Evolutionary conservation across 1,139 yeast species (phyloP).

Genomic region (Groenewaldozyma sp.): DNA sequence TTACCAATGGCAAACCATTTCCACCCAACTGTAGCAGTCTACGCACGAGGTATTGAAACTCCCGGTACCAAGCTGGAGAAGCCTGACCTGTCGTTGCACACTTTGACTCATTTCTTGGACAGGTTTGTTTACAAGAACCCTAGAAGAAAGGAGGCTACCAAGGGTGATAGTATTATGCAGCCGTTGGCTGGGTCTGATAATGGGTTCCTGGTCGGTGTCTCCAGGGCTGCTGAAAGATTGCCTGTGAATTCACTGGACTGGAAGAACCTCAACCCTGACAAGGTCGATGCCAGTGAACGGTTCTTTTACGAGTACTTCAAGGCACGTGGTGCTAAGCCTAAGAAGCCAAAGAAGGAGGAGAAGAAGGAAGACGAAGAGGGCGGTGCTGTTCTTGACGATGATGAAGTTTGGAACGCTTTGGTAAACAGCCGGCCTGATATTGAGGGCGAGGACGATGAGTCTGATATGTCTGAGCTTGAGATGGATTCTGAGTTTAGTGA

Average conservation of each 20-base stretch:
- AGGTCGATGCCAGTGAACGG: slow-evolving; percentile 77
- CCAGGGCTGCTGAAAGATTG: slow-evolving; percentile 29
- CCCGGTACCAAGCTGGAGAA: slow-evolving; percentile 41
- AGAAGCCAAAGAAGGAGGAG: slow-evolving; percentile 15
- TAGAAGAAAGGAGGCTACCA: slow-evolving; percentile 57
- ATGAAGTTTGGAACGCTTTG: slow-evolving; percentile 81
- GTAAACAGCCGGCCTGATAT: slow-evolving; percentile 79
- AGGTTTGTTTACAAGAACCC: slow-evolving; percentile 93
- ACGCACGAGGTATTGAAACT: slow-evolving; percentile 50
- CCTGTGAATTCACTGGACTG: slow-evolving; percentile 84
- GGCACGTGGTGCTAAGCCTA: slow-evolving; percentile 44
- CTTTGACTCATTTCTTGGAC: slow-evolving; percentile 85
- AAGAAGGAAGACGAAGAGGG: slow-evolving; percentile 17
- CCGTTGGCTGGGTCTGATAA: slow-evolving; percentile 88
- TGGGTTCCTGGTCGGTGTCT: slow-evolving; percentile 63
- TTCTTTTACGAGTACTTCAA: slow-evolving; percentile 86
- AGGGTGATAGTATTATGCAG: slow-evolving; percentile 94
- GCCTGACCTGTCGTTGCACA: slow-evolving; percentile 86
- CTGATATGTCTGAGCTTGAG: slow-evolving; percentile 36
- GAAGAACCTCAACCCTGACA: slow-evolving; percentile 54
- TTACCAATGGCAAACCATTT: slow-evolving; percentile 65
- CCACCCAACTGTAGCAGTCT: slow-evolving; percentile 85
- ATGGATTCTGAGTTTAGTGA: slow-evolving; percentile 46
- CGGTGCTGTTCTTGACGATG: slow-evolving; percentile 50
- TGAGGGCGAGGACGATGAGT: slow-evolving; percentile 47